phyloP scores from a whole-genome alignment of 129 eudicot genomes.

The Chrysanthemum seticuspe region DNA sequence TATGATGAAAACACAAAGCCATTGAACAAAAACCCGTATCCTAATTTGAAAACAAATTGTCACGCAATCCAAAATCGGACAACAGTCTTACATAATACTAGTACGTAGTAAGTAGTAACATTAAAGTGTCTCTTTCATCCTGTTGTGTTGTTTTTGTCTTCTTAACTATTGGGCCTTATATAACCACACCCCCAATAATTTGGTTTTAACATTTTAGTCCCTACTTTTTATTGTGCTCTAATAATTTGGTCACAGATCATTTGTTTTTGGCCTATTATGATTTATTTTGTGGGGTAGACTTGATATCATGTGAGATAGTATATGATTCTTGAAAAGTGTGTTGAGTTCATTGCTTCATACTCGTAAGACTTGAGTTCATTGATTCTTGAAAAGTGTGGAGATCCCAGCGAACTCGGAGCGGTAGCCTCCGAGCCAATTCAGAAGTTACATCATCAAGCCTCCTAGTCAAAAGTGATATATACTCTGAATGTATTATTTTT shows the following conservation, averaged over 20 bases:
- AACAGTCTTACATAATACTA: constrained; percentile 28
- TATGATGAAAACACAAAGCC: too few species aligned
- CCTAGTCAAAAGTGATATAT: too few species aligned
- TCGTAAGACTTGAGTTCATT: too few species aligned
- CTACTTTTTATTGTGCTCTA: background rate
- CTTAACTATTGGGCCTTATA: constrained; percentile 3
- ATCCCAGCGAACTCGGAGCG: too few species aligned
- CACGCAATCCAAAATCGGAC: constrained; percentile 34
- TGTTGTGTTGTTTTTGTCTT: constrained; percentile 34
- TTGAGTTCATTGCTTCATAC: background rate
- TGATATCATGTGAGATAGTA: background rate
- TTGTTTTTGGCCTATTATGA: background rate
- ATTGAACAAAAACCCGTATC: too few species aligned
- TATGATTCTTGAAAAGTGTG: constrained; percentile 16
- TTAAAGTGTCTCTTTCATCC: constrained; percentile 37
- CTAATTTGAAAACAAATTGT: constrained; percentile 24
- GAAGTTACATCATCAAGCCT: too few species aligned
- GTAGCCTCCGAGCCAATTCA: too few species aligned
- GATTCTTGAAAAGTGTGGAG: too few species aligned
- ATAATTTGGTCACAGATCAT: background rate
- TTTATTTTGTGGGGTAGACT: constrained; percentile 15
- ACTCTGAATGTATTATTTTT: too few species aligned
- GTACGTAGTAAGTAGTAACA: background rate
- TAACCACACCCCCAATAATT: constrained; percentile 17
- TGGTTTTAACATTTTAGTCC: constrained; percentile 27